Base-by-base conservation (phyloP, 768 basidiomycete species). In the Gloeopeniophorella convolvens region DNA sequence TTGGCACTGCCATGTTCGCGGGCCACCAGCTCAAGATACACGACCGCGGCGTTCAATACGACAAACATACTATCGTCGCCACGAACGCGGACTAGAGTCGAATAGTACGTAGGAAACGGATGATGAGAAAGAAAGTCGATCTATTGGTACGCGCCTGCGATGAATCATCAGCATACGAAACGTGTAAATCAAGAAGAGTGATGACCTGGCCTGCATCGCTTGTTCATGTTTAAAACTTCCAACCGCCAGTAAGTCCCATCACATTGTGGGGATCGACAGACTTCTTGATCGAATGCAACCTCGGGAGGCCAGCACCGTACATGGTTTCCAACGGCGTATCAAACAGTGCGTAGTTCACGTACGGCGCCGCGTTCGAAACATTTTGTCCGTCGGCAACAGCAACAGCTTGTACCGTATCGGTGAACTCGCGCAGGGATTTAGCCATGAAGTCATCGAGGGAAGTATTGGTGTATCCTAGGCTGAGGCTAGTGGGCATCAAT, bases 371-470 rank as follows among this genome's bases (percentile, higher is more conserved):
- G 15, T 42, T 35, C 10, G 48, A 45, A 24, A 54, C 31, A 21
- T 54, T 42, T 30, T 60, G 59, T 12, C 56, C 56, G 23, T 60
- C 59, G 16, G 59, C 56, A 30, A 44, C 11, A 3, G 60, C 60
- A 3, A 24, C 55, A 10, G 30, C 35, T 1, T 21, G 27, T 8
- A 54, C 2, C 4, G 37, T 7, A 6, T 18, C 27, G 3, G 48
- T 20, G 16, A 20, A 24, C 3, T 41, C 50, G n/a, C 61, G 62
- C 15, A 70, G 62, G 6, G 75, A 72, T 20, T 66, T 36, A n/a
- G 72, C 62, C 40, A 80, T 69, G 27, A 58, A 50, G 7, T 60
- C 61, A 54, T 82, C 80, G 1, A 62, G 60, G 5, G 62, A 33
- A 13, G 69, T 33, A 4, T 49, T 42, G 3, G 27, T 16, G 18